phyloP scores from a whole-genome alignment of 2,329 filamentous ascomycete genomes.

The Lasiodiplodia sp. region DNA sequence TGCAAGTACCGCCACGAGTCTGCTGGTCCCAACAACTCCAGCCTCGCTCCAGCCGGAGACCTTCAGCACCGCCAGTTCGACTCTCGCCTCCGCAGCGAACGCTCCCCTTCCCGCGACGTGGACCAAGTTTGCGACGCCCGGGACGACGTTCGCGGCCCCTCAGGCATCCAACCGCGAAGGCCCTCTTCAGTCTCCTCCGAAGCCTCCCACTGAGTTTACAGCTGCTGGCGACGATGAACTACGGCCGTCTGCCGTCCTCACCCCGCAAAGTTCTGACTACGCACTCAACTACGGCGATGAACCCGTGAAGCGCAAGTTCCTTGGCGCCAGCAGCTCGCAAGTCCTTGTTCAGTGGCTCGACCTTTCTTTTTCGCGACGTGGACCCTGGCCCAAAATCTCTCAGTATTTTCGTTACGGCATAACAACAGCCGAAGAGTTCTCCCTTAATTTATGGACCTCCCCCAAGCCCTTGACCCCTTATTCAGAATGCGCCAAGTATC shows the following conservation, averaged over 20 bases:
- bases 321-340: slow-evolving; percentile 32
- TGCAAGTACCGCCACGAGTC: slow-evolving; percentile 24
- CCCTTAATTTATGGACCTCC: not conserved
- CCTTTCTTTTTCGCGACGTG: slow-evolving; percentile 26
- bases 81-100: not conserved
- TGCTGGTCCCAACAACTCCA: slow-evolving; percentile 9
- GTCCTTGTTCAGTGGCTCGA: slow-evolving; percentile 32
- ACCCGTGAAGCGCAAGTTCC: slow-evolving; percentile 27
- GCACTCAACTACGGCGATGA: slow-evolving; percentile 21
- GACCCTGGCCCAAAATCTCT: slow-evolving; percentile 15
- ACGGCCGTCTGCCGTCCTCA: not conserved
- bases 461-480: not conserved
- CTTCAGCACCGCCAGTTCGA: slow-evolving; percentile 1
- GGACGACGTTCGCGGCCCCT: slow-evolving; percentile 10
- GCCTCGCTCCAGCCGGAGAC: not conserved
- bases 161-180: slow-evolving; percentile 12
- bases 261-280: slow-evolving; percentile 8
- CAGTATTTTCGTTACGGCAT: slow-evolving; percentile 22
- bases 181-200: slow-evolving; percentile 18
- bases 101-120: not conserved
- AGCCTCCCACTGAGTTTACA: not conserved
- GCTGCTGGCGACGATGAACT: not conserved
- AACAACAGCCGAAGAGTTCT: slow-evolving; percentile 17
- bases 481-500: slow-evolving; percentile 15
- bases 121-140: slow-evolving; percentile 9